phyloP scores from a whole-genome alignment of 805 yeast species.

The Isabelozyma gotoi region DNA sequence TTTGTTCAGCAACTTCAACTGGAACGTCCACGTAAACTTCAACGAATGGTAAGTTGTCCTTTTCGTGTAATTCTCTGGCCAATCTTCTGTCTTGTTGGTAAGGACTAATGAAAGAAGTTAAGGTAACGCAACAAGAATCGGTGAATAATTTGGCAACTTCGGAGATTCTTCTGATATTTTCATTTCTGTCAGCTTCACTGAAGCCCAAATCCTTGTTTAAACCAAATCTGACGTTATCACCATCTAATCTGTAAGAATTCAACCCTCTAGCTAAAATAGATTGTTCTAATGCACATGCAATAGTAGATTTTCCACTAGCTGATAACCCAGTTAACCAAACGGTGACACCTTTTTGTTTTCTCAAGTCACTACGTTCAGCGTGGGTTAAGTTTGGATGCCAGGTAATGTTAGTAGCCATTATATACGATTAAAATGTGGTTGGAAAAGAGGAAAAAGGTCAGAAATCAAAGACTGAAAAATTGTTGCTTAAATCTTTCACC shows the following conservation, averaged over 20 bases:
- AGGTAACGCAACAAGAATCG: constrained; percentile 83
- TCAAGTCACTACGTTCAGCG: constrained; percentile 69
- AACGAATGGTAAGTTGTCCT: constrained; percentile 74
- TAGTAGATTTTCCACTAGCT: constrained; percentile 93
- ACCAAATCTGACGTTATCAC: constrained; percentile 93
- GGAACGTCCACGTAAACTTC: constrained; percentile 95
- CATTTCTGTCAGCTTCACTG: constrained; percentile 87
- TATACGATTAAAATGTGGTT: too few species aligned
- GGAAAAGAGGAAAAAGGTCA: too few species aligned
- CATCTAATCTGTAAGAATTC: constrained; percentile 86
- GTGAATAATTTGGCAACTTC: constrained; percentile 94
- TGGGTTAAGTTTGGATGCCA: constrained; percentile 93
- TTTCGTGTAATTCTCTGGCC: constrained; percentile 83
- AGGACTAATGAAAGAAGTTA: constrained; percentile 93
- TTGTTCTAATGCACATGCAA: constrained; percentile 93
- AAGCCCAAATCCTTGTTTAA: constrained; percentile 94
- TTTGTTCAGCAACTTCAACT: constrained; percentile 88
- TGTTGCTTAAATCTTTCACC: neutral
- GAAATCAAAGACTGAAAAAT: neutral
- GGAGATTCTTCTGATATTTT: constrained; percentile 90
- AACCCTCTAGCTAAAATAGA: constrained; percentile 65
- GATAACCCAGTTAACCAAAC: constrained; percentile 95
- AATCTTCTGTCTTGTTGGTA: constrained; percentile 79
- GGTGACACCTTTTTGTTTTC: constrained; percentile 85
- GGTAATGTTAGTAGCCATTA: constrained; percentile 96